phyloP scores from a whole-genome alignment of 2,329 filamentous ascomycete species.

The Fusarium floridanum region DNA sequence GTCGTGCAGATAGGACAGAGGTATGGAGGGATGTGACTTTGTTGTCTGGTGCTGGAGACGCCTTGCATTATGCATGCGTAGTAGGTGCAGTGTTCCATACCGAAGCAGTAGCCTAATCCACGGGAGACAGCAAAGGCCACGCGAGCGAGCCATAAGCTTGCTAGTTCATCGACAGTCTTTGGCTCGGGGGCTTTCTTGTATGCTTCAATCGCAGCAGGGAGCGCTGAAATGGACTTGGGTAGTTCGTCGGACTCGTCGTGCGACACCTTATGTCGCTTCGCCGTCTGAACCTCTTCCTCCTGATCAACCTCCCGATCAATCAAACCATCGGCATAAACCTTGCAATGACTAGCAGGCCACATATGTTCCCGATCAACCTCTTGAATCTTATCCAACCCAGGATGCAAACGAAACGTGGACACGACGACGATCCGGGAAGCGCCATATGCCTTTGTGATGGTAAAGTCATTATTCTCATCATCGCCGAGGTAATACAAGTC shows the following conservation, averaged over 20 bases:
- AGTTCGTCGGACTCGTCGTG: neutral
- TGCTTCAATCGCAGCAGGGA: slow-evolving; percentile 53
- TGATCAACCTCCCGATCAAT: neutral
- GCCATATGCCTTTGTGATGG: slow-evolving; percentile 75
- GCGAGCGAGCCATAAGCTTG: slow-evolving; percentile 68
- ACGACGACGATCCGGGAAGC: slow-evolving; percentile 73
- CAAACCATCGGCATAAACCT: slow-evolving; percentile 58
- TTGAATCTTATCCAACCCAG: slow-evolving; percentile 57
- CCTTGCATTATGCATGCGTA: slow-evolving; percentile 76
- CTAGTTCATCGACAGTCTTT: slow-evolving; percentile 44
- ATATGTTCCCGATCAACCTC: slow-evolving; percentile 62
- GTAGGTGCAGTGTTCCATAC: slow-evolving; percentile 74
- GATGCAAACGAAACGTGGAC: slow-evolving; percentile 72
- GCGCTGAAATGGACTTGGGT: slow-evolving; percentile 33
- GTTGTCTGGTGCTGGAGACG: slow-evolving; percentile 68
- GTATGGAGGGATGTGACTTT: slow-evolving; percentile 72
- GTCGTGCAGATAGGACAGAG: slow-evolving; percentile 70
- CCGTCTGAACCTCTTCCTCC: neutral
- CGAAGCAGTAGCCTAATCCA: slow-evolving; percentile 77
- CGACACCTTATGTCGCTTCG: slow-evolving; percentile 7
- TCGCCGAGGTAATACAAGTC: slow-evolving; percentile 73
- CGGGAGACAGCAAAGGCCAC: slow-evolving; percentile 71
- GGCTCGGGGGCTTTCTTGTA: slow-evolving; percentile 35
- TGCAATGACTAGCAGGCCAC: slow-evolving; percentile 76
- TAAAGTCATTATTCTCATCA: slow-evolving; percentile 70